Evolutionary conservation across 2,329 filamentous ascomycete genomes (phyloP).

Genomic region (Furcasterigmium sp.): DNA sequence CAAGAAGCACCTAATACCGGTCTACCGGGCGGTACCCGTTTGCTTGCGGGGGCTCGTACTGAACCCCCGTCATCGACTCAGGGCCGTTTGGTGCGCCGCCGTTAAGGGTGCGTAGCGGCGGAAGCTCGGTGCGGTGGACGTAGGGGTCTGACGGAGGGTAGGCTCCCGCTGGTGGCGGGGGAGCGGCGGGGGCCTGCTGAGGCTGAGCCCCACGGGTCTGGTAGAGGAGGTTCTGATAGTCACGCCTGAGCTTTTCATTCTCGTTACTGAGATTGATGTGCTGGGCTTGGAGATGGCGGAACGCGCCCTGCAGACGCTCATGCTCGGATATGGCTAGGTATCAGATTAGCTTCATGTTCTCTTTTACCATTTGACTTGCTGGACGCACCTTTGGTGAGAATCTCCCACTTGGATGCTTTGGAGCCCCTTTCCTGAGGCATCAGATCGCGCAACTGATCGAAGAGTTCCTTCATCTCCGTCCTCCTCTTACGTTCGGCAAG

Average conservation of each 20-base stretch:
- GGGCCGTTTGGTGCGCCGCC: conserved; percentile 36
- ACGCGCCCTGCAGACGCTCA: conserved; percentile 45
- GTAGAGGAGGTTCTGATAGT: conserved; percentile 40
- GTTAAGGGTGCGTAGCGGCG: conserved; percentile 50
- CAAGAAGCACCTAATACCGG: conserved; percentile 20
- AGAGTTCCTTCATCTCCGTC: conserved; percentile 85
- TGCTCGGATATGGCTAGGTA: conserved; percentile 55
- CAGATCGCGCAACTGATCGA: conserved; percentile 72
- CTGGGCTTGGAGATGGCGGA: conserved; percentile 41
- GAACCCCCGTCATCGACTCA: conserved; percentile 62
- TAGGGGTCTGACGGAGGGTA: conserved; percentile 23
- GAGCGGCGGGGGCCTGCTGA: conserved; percentile 5
- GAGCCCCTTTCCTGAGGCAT: conserved; percentile 77
- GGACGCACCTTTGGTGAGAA: conserved; percentile 70
- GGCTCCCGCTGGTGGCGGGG: conserved; percentile 17
- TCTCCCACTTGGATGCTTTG: conserved; percentile 88
- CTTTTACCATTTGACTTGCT: no score
- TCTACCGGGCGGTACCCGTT: conserved; percentile 41
- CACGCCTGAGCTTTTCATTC: conserved; percentile 42
- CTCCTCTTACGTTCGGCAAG: conserved; percentile 77
- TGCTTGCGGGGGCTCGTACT: conserved; percentile 48
- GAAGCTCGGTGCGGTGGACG: conserved; percentile 42
- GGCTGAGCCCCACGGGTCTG: conserved; percentile 36
- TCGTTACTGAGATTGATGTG: conserved; percentile 36
- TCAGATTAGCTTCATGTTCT: conserved; percentile 7